Evolutionary conservation across 495 filamentous ascomycete species (phyloP).

Genomic region (Pseudotulostoma volvatum): DNA sequence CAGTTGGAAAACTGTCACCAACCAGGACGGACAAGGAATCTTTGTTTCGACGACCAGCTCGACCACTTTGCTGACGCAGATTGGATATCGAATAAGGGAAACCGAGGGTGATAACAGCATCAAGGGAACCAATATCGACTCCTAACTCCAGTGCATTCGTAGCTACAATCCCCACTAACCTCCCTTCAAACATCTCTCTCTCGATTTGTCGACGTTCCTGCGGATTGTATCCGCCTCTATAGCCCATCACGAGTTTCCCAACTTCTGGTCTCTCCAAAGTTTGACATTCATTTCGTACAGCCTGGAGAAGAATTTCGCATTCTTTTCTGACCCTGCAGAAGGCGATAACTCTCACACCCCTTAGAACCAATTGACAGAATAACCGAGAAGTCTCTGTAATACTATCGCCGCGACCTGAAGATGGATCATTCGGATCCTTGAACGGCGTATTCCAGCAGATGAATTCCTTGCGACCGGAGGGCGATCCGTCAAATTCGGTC

Average conservation of each 20-base stretch:
- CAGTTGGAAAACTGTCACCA: conserved; percentile 81
- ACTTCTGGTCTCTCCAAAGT: conserved; percentile 56
- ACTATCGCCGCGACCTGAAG: conserved; percentile 69
- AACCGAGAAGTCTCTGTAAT: conserved; percentile 72
- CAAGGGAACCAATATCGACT: conserved; percentile 88
- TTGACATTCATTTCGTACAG: conserved; percentile 61
- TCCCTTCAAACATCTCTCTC: conserved; percentile 92
- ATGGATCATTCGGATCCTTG: conserved; percentile 75
- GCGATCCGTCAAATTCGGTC: conserved; percentile 84
- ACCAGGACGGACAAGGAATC: conserved; percentile 85
- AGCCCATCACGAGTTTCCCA: conserved; percentile 75
- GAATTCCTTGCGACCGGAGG: conserved; percentile 87
- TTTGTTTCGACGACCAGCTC: conserved; percentile 83
- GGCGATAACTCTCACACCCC: conserved; percentile 84
- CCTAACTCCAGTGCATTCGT: conserved; percentile 88
- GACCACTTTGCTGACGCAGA: conserved; percentile 83
- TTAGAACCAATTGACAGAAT: conserved; percentile 76
- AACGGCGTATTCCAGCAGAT: conserved; percentile 97
- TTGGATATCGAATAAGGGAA: conserved; percentile 95
- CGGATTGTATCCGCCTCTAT: conserved; percentile 88
- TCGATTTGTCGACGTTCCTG: conserved; percentile 87
- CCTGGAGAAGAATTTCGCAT: conserved; percentile 71
- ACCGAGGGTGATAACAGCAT: conserved; percentile 84
- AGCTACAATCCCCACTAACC: conserved; percentile 81
- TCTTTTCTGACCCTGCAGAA: conserved; percentile 79